Evolutionary conservation across 164 flowering plant genomes (phyloP).

Genomic region (Chloranthus sessilifolius): DNA sequence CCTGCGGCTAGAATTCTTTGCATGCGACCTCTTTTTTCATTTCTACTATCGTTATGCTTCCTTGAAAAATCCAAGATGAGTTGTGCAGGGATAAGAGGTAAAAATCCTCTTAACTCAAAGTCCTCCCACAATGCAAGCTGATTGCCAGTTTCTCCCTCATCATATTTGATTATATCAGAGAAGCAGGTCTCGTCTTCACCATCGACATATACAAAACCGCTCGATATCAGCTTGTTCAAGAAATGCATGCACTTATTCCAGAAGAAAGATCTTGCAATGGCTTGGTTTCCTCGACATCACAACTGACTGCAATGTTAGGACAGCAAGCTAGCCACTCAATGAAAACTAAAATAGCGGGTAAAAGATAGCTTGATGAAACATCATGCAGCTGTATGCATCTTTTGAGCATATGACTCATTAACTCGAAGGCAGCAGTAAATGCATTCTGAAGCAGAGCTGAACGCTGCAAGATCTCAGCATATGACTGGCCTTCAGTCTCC

Average conservation of each 20-base stretch:
- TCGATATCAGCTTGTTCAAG: conserved; percentile 58
- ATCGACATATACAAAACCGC: conserved; percentile 30
- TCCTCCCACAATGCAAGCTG: conserved; percentile 87
- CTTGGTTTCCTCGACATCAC: conserved; percentile 70
- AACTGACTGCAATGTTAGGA: conserved; percentile 59
- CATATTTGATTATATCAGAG: conserved; percentile 64
- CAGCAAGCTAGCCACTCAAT: conserved; percentile 91
- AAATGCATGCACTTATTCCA: conserved; percentile 73
- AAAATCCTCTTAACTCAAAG: conserved; percentile 86
- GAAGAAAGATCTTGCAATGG: conserved; percentile 53
- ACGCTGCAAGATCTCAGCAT: conserved; percentile 91
- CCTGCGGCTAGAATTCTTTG: conserved; percentile 90
- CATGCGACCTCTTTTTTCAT: conserved; percentile 59
- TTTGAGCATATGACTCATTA: conserved; percentile 65
- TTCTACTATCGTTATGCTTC: conserved; percentile 51
- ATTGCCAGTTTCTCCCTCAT: conserved; percentile 75
- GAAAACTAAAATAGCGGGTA: conserved; percentile 81
- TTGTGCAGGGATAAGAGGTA: conserved; percentile 85
- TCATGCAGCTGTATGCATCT: conserved; percentile 58
- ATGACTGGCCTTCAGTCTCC: conserved; percentile 76
- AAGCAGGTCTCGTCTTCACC: conserved; percentile 72
- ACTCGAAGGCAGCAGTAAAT: conserved; percentile 68
- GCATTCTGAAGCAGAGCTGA: conserved; percentile 79
- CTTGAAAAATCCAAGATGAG: conserved; percentile 78
- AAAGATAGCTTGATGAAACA: conserved; percentile 60